Percentiles rank a stretch among this genome's conserved stretches.
Evolutionary conservation across 768 basidiomycete genomes (phyloP).

Genomic region (Naganishia antarctica): DNA sequence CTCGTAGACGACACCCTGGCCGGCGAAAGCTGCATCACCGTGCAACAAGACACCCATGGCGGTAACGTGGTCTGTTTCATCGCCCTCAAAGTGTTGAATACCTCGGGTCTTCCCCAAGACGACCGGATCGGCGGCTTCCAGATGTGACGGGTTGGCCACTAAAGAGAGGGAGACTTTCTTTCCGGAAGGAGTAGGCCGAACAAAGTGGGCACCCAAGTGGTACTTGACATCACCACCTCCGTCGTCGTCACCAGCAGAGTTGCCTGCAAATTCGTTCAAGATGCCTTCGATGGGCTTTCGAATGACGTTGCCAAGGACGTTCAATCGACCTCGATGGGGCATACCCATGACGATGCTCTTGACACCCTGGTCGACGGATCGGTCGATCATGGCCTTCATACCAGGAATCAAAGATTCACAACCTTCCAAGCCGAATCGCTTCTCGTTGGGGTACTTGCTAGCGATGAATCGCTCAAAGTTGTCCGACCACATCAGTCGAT

Average conservation of each 20-base stretch:
- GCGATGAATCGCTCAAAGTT: conserved; percentile 98
- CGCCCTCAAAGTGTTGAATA: conserved; percentile 88
- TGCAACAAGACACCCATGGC: conserved; percentile 95
- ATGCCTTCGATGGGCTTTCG: conserved; percentile 98
- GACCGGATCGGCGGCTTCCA: conserved; percentile 94
- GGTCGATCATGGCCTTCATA: conserved; percentile 99
- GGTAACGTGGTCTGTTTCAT: conserved; percentile 69
- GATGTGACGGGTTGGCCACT: conserved; percentile 96
- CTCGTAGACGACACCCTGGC: conserved; percentile 97
- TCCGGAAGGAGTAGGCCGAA: conserved; percentile 93
- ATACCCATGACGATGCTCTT: conserved; percentile 97
- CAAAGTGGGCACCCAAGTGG: conserved; percentile 94
- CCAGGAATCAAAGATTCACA: conserved; percentile 96
- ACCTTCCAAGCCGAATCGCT: conserved; percentile 97
- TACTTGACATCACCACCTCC: conserved; percentile 98
- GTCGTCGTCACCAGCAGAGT: conserved; percentile 62
- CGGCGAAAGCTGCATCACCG: conserved; percentile 97
- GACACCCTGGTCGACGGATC: conserved; percentile 91
- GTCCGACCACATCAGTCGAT: conserved; percentile 99
- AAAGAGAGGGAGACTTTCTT: conserved; percentile 96
- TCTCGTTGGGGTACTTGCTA: conserved; percentile 98
- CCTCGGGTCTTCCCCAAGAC: conserved; percentile 99
- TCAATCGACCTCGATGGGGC: conserved; percentile 98
- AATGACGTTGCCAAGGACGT: conserved; percentile 96
- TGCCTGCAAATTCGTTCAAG: conserved; percentile 88